Evolutionary conservation across 768 basidiomycete genomes (phyloP).

Genomic region (Suillus hirtellus): DNA sequence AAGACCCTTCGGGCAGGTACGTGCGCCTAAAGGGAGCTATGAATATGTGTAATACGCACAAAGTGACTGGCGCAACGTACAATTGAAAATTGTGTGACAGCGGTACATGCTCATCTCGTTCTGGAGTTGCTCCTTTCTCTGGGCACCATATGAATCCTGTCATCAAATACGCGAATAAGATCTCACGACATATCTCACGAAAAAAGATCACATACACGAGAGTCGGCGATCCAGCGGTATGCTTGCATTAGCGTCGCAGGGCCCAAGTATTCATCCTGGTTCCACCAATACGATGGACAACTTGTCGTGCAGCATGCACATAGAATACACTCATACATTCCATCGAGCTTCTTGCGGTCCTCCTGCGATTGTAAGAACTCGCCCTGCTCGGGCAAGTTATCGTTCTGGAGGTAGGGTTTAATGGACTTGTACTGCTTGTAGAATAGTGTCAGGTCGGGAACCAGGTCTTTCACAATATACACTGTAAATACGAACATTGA

Average conservation of each 20-base stretch:
- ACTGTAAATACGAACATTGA: slow-evolving; percentile 45
- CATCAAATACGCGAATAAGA: background rate
- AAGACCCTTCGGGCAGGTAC: slow-evolving; percentile 96
- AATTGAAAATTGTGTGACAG: slow-evolving; percentile 99
- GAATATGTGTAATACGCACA: background rate
- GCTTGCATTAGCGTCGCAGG: slow-evolving; percentile 97
- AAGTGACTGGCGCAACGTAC: slow-evolving; percentile 41
- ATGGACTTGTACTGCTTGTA: slow-evolving; percentile 99
- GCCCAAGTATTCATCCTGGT: slow-evolving; percentile 97
- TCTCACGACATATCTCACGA: background rate
- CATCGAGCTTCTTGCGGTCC: slow-evolving; percentile 93
- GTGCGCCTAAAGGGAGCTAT: slow-evolving; percentile 53
- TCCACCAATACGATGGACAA: slow-evolving; percentile 99
- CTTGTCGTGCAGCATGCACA: slow-evolving; percentile 98
- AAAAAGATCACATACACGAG: slow-evolving; percentile 57
- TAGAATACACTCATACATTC: slow-evolving; percentile 97
- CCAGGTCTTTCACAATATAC: slow-evolving; percentile 99
- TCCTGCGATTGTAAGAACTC: slow-evolving; percentile 91
- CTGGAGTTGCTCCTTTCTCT: slow-evolving; percentile 90
- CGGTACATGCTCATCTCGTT: slow-evolving; percentile 96
- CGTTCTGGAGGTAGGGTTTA: slow-evolving; percentile 93
- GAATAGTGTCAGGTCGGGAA: slow-evolving; percentile 87
- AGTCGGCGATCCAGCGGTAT: slow-evolving; percentile 98
- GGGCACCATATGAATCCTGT: slow-evolving; percentile 73
- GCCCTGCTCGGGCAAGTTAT: slow-evolving; percentile 79